Base-by-base conservation (phyloP, 2,329 filamentous ascomycete species). In the Nothomitra cinnamomea region DNA sequence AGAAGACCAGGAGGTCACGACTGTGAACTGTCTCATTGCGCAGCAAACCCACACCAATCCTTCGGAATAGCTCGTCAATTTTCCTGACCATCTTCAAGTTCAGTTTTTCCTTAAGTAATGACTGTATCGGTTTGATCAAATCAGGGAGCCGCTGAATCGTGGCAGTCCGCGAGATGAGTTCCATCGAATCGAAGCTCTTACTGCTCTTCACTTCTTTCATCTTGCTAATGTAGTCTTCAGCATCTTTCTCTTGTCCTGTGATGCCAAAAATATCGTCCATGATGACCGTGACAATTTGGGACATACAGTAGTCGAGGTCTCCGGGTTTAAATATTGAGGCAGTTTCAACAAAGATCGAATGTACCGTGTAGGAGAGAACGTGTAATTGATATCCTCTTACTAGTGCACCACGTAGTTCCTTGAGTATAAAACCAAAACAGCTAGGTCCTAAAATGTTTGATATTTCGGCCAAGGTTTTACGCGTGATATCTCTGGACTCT, bases 171-270 rank as follows among this genome's bases (percentile, higher is more conserved):
- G 92, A 85, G 58, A 96, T 75, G 15, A 96, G 73, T 66, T 96
- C 90, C 82, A 96, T 94, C 0, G 92, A 94, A 64, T 98, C 94
- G 62, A 89, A 94, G 64, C 89, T 95, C 72, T 96, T 98, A 72
- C 86, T 95, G 67, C 86, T 92, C 72, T 95, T 96, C 54, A 98
- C 83, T 69, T 98, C 92, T 67, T 94, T 95, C 83, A 94, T 95
- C 67, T 90, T 85, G 64, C 82, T 95, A 54, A 84, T 83, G 65
- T 98, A 98, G 53, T 89, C 92, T 61, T 95, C 88, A 0, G 90
- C 90, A 61, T 98, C 92, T 67, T 98, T 98, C 64, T 98, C 90
- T 68, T 95, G 85, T 1, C 92, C 92, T 35, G 85, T 84, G 4
- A 81, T 79, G 28, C 94, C 94, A 63, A 98, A 98, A 12, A 94